Evolutionary conservation across 192 early-diverging fungal genomes (phyloP).

Genomic region (Coemansia sp.): DNA sequence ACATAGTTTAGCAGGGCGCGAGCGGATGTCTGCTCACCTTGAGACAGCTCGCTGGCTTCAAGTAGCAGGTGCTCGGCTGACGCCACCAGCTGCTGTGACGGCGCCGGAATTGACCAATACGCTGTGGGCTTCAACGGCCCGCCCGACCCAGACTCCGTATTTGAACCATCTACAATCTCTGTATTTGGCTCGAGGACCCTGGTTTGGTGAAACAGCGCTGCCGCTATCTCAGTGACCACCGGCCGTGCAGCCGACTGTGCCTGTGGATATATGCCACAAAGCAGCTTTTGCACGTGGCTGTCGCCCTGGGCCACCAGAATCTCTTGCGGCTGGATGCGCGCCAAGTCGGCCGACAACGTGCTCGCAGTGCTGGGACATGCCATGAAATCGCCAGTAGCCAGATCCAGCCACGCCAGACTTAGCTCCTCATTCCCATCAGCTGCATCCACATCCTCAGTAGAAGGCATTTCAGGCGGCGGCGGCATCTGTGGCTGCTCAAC

Average conservation of each 20-base stretch:
- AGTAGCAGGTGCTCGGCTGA: constrained; percentile 33
- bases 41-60: constrained; percentile 36
- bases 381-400: constrained; percentile 87
- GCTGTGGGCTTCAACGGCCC: constrained; percentile 2
- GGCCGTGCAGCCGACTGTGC: constrained; percentile 13
- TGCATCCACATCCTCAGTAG: neutral
- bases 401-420: constrained; percentile 87
- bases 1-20: constrained; percentile 71
- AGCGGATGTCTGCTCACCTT: constrained; percentile 31
- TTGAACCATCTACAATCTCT: no score
- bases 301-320: constrained; percentile 60
- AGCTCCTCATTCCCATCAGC: constrained; percentile 20
- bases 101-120: constrained; percentile 20
- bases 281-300: neutral
- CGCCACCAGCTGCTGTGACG: constrained; percentile 16
- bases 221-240: constrained; percentile 8
- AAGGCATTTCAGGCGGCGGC: neutral
- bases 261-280: constrained; percentile 12
- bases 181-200: neutral
- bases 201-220: constrained; percentile 10
- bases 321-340: constrained; percentile 83
- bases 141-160: neutral
- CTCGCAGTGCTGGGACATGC: constrained; percentile 57
- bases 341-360: constrained; percentile 65
- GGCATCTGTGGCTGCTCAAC: constrained; percentile 19